Evolutionary conservation across 2,329 filamentous ascomycete species (phyloP).

Genomic region (Zasmidium citrigriseum): DNA sequence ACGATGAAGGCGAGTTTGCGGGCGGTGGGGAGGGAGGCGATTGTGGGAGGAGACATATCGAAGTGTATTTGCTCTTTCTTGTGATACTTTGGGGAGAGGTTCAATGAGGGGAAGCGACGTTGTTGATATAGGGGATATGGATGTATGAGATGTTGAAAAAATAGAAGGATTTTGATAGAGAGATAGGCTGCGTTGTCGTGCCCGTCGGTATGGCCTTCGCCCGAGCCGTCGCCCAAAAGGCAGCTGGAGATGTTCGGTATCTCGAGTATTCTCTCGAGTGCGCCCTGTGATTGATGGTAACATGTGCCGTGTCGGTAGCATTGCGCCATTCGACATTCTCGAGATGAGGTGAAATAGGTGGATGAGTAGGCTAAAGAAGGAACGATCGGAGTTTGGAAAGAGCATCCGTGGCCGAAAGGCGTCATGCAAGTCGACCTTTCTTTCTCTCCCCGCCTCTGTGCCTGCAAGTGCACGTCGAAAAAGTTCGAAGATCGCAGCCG

Average conservation of each 20-base stretch:
- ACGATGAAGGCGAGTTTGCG: conserved; percentile 43
- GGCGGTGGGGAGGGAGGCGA: conserved; percentile 20
- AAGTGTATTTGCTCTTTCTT: neutral
- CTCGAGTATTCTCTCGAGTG: neutral
- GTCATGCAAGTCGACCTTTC: no score
- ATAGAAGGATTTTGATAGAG: neutral
- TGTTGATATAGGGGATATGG: no score
- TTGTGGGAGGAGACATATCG: conserved; percentile 9
- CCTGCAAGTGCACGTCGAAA: no score
- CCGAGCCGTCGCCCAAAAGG: neutral
- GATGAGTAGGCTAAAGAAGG: no score
- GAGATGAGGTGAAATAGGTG: no score
- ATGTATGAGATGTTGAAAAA: no score
- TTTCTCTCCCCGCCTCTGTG: no score
- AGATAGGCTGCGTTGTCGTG: neutral
- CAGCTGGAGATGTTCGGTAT: neutral
- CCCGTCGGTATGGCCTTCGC: neutral
- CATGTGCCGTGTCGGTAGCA: neutral
- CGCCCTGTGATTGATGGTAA: neutral
- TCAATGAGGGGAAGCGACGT: no score
- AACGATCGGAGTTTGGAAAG: no score
- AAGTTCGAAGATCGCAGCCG: no score
- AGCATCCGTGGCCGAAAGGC: no score
- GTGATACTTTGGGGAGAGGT: neutral
- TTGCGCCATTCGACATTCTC: no score